Conservation (phyloP, 2,329 filamentous ascomycete species). For the Cytospora mali region DNA sequence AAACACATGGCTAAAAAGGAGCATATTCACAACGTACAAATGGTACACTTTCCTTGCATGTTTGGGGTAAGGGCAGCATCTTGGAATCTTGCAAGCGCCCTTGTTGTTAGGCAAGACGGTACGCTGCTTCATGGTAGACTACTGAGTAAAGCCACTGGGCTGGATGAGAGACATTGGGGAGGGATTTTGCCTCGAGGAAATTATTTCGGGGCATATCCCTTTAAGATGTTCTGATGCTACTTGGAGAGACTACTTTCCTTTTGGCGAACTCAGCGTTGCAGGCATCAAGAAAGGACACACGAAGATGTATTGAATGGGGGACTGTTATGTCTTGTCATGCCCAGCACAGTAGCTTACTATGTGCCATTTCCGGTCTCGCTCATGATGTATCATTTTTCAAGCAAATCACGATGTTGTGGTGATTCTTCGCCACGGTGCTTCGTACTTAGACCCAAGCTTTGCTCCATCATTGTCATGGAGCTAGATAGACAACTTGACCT, state of each 20-base stretch:
- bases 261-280: background rate
- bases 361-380: background rate
- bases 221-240: too few species aligned
- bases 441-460: background rate
- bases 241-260: too few species aligned
- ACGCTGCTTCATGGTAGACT: background rate
- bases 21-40: background rate
- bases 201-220: background rate
- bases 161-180: background rate
- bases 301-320: background rate
- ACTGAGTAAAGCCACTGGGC: background rate
- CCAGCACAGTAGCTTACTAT: background rate
- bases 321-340: background rate
- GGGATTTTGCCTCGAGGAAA: too few species aligned
- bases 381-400: background rate
- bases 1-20: background rate
- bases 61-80: too few species aligned
- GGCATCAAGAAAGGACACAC: background rate
- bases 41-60: background rate
- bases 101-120: background rate
- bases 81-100: background rate
- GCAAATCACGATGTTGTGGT: background rate
- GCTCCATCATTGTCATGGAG: background rate
- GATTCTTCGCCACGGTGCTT: background rate
- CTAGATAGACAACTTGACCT: background rate